Evolutionary conservation across 441 rosid genomes (phyloP), one percentile per base, ranked within the genome.

Genomic region (Erodium chrysanthum): DNA sequence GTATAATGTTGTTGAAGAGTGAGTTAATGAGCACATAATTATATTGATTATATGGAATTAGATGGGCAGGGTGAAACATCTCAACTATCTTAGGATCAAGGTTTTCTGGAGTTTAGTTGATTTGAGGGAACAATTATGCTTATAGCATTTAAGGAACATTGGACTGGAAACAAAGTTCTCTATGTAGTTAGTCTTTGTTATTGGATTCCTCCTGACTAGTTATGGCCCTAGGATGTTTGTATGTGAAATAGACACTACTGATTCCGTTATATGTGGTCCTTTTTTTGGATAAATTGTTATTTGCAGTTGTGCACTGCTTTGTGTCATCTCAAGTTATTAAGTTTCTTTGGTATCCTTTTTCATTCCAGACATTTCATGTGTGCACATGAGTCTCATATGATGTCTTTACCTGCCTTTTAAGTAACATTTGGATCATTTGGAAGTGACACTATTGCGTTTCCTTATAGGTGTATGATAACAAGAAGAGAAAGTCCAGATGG

Each of bases 401-500:
- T 48, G 56, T 0, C 10, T 7, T 5, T 31, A 56, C 61, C 61
- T 56, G 15, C 31, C 63, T 22, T 58, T 22, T 22, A 5, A 10
- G 5, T 22, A 31, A 23, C 31, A 29, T 15, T 22, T 22, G 63
- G 12, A 58, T 58, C 63, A 56, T 56, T 68, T 70, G 37, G 58
- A 54, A 42, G 37, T 75, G 52, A 73, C 66, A 71, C 11, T 64
- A 44, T 74, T 60, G 60, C 73, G 64, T 76, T 46, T 40, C 76
- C 44, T 40, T 33, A 7, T 73, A 91, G 97, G 88, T 90, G 92
- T 80, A 95, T 92, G 99, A 90, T 87, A 74, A 85, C 92, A 70
- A 87, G 99, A 84, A 86, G 97, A 82, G 99, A 95, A 77, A 80
- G 81, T 78, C 97, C 99, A 59, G 95, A 95, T 78, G 92, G 95